phyloP scores from a whole-genome alignment of 208 protist genomes.

The Acanthamoeba divionensis region DNA sequence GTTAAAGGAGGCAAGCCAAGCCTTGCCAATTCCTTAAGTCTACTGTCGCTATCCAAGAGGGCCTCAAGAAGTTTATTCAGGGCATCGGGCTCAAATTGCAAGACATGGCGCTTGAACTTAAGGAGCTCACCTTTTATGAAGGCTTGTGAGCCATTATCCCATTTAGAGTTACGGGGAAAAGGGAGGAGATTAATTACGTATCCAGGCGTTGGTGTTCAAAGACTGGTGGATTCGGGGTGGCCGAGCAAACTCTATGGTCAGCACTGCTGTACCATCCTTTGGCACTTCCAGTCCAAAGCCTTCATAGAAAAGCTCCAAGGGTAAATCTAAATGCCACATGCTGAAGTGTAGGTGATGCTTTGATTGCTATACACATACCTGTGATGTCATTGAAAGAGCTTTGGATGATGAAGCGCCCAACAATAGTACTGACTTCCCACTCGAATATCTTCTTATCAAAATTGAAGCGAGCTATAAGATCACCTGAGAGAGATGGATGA shows the following conservation, averaged over 20 bases:
- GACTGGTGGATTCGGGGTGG: neutral
- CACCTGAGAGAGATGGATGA: neutral
- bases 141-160: neutral
- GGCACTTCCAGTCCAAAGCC: conserved; percentile 3
- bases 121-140: neutral
- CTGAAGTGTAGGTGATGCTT: too few relatives aligned
- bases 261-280: neutral
- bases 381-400: neutral
- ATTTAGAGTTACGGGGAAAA: neutral
- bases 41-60: neutral
- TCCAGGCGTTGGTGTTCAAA: neutral
- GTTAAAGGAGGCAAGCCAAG: conserved; percentile 6
- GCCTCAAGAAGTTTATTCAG: conserved; percentile 35
- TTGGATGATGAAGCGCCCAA: neutral
- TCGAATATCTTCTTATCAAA: neutral
- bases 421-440: neutral
- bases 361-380: too few relatives aligned
- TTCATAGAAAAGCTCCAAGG: too few relatives aligned
- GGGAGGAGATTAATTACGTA: too few relatives aligned
- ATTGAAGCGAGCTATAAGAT: conserved; percentile 15
- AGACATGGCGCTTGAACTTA: conserved; percentile 36
- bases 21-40: neutral
- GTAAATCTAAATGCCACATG: too few relatives aligned
- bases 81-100: neutral
- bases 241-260: conserved; percentile 37